Conservation (phyloP, 306 rosid species). For the Cicer cuneatum region DNA sequence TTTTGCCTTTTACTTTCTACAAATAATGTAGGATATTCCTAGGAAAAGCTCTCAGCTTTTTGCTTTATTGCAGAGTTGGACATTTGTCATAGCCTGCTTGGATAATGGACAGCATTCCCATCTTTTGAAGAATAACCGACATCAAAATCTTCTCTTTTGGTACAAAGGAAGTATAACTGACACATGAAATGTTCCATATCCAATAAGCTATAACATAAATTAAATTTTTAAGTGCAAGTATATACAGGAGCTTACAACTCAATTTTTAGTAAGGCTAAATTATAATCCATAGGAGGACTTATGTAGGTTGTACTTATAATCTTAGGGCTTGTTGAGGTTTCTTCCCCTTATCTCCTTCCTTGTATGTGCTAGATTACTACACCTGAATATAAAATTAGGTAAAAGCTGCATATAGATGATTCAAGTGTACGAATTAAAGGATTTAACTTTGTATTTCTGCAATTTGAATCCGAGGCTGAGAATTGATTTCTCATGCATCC, state of each 20-base stretch:
- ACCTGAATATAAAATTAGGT: background rate
- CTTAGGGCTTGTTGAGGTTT: background rate
- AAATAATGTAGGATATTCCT: background rate
- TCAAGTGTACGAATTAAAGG: background rate
- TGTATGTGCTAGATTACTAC: background rate
- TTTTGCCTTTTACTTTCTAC: no score
- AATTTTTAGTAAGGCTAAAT: background rate
- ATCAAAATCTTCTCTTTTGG: constrained; percentile 3
- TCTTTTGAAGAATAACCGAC: background rate
- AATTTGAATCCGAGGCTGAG: background rate
- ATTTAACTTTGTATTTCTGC: background rate
- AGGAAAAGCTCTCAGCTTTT: background rate
- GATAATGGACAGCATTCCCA: background rate
- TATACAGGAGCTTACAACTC: background rate
- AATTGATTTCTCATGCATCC: background rate
- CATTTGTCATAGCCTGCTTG: background rate
- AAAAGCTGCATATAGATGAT: background rate
- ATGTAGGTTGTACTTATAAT: no score
- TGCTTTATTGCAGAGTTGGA: background rate
- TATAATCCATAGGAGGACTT: background rate
- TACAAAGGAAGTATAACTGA: background rate
- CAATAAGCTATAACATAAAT: background rate
- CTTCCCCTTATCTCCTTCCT: background rate
- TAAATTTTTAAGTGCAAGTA: background rate
- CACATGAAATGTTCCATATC: background rate